These are phyloP conservation scores for Fusarium pseudocircinatum DNA, from an alignment of 2,329 filamentous ascomycete species.

Conservation along the genomic window DNA sequence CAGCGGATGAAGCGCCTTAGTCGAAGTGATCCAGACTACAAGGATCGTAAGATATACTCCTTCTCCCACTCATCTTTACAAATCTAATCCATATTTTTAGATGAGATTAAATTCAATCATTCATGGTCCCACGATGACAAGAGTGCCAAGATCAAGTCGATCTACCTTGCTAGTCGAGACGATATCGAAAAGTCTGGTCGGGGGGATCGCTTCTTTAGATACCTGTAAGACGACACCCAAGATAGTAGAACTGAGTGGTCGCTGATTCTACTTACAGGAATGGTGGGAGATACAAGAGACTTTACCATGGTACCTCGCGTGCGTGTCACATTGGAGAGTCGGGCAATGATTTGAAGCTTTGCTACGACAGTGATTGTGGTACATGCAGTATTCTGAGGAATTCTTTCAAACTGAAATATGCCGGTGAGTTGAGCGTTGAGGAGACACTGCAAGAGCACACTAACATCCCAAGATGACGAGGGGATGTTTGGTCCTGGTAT, in stretches of 20 bases:
- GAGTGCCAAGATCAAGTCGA: background rate
- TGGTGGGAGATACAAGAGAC: background rate
- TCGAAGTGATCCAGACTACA: background rate
- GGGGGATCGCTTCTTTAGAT: background rate
- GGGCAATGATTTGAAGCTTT: background rate
- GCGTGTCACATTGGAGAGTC: background rate
- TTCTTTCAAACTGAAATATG: background rate
- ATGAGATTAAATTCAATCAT: background rate
- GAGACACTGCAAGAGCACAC: fast-evolving
- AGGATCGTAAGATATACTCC: background rate
- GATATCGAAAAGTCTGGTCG: background rate
- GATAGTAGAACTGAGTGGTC: no score
- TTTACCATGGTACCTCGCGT: background rate
- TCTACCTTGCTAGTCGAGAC: background rate
- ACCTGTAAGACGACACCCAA: background rate
- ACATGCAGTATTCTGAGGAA: background rate
- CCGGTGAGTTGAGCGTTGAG: fast-evolving
- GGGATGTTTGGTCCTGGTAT: background rate
- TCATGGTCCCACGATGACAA: background rate
- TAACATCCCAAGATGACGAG: background rate
- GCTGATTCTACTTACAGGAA: background rate
- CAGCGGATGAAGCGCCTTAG: background rate
- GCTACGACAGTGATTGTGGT: background rate
- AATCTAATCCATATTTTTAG: fast-evolving
- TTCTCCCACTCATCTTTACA: fast-evolving